Conservation (phyloP, 805 yeast genomes). For the Myxozyma udenii region DNA sequence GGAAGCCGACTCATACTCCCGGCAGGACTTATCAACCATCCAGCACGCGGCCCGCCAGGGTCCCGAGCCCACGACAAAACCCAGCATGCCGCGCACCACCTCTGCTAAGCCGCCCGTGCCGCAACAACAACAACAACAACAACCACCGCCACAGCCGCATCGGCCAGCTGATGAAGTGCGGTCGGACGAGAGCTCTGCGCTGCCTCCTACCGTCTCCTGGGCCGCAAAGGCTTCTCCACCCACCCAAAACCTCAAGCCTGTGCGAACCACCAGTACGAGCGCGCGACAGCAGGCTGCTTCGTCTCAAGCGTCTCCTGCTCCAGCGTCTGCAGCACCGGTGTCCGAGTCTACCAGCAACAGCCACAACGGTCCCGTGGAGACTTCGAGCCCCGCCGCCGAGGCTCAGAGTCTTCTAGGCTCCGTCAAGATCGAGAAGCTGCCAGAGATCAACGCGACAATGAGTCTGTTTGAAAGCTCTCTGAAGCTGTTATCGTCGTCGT, state of each 20-base stretch:
- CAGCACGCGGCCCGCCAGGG: constrained; percentile 42
- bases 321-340: neutral
- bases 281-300: constrained; percentile 30
- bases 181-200: constrained; percentile 53
- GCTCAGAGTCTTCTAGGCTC: constrained; percentile 33
- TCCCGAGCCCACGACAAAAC: constrained; percentile 30
- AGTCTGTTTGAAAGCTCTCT: constrained; percentile 25
- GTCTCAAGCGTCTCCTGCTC: neutral
- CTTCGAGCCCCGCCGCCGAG: neutral
- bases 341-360: too few species aligned
- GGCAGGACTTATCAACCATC: constrained; percentile 80
- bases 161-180: constrained; percentile 40
- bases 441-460: constrained; percentile 12
- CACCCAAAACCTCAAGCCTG: constrained; percentile 45
- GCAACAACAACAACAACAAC: constrained; percentile 13
- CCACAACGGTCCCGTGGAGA: neutral
- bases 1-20: constrained; percentile 94
- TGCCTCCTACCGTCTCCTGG: constrained; percentile 38
- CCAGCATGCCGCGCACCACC: constrained; percentile 11
- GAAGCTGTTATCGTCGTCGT: constrained; percentile 29
- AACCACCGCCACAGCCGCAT: constrained; percentile 22
- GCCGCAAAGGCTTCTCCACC: constrained; percentile 29
- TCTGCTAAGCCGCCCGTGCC: constrained; percentile 1
- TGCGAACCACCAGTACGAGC: constrained; percentile 57
- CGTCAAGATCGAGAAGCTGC: constrained; percentile 6